phyloP scores from a whole-genome alignment of 2,329 filamentous ascomycete species.

The Akanthomyces uredinophilus region DNA sequence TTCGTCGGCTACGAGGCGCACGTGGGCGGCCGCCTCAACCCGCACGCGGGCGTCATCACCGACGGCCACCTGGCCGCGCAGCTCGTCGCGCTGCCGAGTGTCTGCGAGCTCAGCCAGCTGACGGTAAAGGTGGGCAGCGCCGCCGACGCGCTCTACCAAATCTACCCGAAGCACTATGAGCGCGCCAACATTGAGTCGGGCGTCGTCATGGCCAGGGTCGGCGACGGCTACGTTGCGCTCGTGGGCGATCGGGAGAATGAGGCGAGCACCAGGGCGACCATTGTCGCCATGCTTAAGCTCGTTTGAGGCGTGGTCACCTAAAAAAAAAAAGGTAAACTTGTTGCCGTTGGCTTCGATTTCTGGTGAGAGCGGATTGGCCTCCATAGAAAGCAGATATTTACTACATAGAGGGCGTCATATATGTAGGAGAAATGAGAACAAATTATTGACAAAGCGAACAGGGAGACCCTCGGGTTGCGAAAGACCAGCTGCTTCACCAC shows the following conservation, averaged over 20 bases:
- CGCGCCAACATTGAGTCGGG: not conserved
- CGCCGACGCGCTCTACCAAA: not conserved
- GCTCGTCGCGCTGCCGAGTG: not conserved
- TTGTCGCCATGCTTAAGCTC: not conserved
- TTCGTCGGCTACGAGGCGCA: not conserved
- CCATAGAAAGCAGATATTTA: too few relatives aligned
- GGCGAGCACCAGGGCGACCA: not conserved
- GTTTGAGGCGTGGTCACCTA: too few relatives aligned
- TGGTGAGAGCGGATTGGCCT: too few relatives aligned
- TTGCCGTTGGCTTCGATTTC: too few relatives aligned
- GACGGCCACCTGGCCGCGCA: not conserved
- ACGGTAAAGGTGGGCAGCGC: not conserved
- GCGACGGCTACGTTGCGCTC: not conserved
- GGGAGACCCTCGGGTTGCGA: too few relatives aligned
- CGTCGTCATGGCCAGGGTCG: not conserved
- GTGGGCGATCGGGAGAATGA: not conserved
- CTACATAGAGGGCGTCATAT: too few relatives aligned
- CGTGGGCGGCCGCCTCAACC: not conserved
- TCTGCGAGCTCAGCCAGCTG: not conserved
- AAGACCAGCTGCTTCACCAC: too few relatives aligned
- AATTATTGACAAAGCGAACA: too few relatives aligned
- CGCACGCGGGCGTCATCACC: not conserved
- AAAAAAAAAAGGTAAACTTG: not conserved
- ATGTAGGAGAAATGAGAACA: too few relatives aligned
- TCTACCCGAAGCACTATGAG: not conserved